phyloP scores from a whole-genome alignment of 2,329 filamentous ascomycete genomes.

The Emericellopsis cladophorae region DNA sequence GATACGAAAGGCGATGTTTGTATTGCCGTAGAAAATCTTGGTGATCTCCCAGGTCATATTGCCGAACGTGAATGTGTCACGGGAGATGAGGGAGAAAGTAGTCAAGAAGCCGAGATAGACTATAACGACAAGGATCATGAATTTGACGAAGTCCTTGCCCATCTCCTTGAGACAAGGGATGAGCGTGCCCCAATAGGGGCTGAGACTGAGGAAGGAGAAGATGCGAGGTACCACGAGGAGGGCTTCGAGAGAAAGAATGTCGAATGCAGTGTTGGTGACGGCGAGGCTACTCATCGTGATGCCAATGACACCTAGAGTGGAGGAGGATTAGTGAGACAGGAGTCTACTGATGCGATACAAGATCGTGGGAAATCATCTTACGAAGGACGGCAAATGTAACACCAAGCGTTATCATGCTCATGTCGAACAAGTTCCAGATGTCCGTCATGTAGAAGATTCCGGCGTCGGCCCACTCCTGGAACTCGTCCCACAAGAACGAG shows the following conservation, averaged over 20 bases:
- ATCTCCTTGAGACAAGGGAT: constrained; percentile 89
- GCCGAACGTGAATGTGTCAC: constrained; percentile 49
- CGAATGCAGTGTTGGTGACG: constrained; percentile 70
- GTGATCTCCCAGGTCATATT: constrained; percentile 66
- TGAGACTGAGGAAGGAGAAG: constrained; percentile 74
- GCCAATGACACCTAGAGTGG: constrained; percentile 15
- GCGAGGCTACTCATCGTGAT: constrained; percentile 37
- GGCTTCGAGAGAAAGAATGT: constrained; percentile 75
- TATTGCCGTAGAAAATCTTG: constrained; percentile 71
- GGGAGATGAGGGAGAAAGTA: constrained; percentile 65
- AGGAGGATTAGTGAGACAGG: neutral
- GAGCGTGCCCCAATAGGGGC: constrained; percentile 79
- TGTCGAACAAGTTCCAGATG: constrained; percentile 66
- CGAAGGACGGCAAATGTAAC: constrained; percentile 52
- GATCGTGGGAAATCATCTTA: neutral
- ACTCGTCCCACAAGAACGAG: constrained; percentile 77
- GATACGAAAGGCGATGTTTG: constrained; percentile 59
- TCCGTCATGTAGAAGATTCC: constrained; percentile 78
- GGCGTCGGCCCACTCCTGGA: constrained; percentile 75
- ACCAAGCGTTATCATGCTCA: constrained; percentile 63
- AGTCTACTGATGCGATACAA: constrained; percentile 3
- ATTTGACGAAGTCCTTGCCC: constrained; percentile 86
- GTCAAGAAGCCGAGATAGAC: constrained; percentile 82
- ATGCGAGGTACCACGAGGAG: constrained; percentile 83
- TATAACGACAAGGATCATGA: constrained; percentile 66